Conservation (phyloP, 2,329 filamentous ascomycete species). For the Mariannaea elegans region DNA sequence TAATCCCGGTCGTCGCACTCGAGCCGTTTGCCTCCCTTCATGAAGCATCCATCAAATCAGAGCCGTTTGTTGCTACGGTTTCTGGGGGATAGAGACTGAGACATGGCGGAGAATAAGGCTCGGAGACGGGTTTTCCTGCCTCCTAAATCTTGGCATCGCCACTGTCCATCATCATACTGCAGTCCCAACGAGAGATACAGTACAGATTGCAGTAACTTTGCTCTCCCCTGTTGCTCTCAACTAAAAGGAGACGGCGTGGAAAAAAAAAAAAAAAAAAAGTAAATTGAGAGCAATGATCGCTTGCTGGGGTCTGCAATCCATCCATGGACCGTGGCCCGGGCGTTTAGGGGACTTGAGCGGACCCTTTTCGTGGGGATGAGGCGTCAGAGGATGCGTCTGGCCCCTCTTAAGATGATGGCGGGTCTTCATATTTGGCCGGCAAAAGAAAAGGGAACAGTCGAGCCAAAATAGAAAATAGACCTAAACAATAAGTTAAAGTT, state of each 20-base stretch:
- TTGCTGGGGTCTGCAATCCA: constrained; percentile 16
- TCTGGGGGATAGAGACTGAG: not conserved
- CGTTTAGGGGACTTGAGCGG: constrained; percentile 16
- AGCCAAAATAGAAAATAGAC: not conserved
- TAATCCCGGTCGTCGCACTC: not conserved
- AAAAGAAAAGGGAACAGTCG: not conserved
- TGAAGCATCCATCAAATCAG: not conserved
- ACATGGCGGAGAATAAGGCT: constrained; percentile 4
- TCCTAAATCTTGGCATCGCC: not conserved
- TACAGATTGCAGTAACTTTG: too few relatives aligned
- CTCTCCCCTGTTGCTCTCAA: not conserved
- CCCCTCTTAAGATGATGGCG: not conserved
- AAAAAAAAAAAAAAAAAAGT: not conserved
- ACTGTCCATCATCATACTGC: not conserved
- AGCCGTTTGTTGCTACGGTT: constrained; percentile 1
- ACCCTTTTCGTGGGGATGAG: constrained; percentile 4
- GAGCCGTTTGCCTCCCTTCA: too few relatives aligned
- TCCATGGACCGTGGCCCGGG: constrained; percentile 25
- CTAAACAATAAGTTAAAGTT: not conserved
- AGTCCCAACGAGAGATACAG: too few relatives aligned
- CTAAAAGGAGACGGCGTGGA: constrained; percentile 18
- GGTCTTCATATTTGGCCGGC: too few relatives aligned
- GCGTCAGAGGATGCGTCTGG: not conserved
- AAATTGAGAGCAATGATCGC: constrained; percentile 34
- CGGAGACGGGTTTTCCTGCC: not conserved